These are phyloP conservation scores for Fonsecaea erecta DNA, from an alignment of 2,329 filamentous ascomycete species.

Conservation along the genomic window DNA sequence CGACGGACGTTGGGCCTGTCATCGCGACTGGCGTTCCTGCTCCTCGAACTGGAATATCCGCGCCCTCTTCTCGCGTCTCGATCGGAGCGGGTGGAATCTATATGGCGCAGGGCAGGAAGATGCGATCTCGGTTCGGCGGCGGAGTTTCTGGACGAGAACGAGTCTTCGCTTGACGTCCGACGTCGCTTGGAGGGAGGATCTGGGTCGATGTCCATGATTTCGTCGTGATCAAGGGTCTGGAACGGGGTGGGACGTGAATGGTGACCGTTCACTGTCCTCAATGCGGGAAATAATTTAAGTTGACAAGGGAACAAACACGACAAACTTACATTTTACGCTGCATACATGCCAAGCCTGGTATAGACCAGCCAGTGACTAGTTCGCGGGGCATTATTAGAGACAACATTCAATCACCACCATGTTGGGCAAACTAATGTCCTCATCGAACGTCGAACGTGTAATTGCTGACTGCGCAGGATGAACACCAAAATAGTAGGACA, in stretches of 20 bases:
- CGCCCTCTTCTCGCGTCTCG: slow-evolving; percentile 20
- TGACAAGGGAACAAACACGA: neutral
- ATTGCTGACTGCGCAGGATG: neutral
- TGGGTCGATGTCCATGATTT: slow-evolving; percentile 23
- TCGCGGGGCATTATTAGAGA: neutral
- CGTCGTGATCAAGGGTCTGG: neutral
- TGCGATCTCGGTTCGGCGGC: slow-evolving; percentile 8
- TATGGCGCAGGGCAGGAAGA: slow-evolving; percentile 14
- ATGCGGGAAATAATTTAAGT: neutral
- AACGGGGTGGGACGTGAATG: neutral
- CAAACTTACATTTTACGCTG: neutral
- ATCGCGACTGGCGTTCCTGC: slow-evolving; percentile 21
- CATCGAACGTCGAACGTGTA: too few relatives aligned
- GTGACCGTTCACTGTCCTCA: neutral
- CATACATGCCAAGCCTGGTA: slow-evolving; percentile 2
- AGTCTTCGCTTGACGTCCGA: slow-evolving; percentile 32
- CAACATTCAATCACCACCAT: too few relatives aligned
- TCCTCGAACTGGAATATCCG: slow-evolving; percentile 29
- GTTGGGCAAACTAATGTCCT: too few relatives aligned
- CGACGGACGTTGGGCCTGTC: neutral
- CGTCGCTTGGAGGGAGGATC: slow-evolving; percentile 31
- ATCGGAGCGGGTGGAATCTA: slow-evolving; percentile 21
- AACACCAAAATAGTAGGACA: neutral
- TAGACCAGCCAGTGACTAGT: neutral
- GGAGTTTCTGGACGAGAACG: slow-evolving; percentile 26